A percentile compares a stretch with the other conserved stretches of the same genome.
phyloP scores from a whole-genome alignment of 2,329 filamentous ascomycete genomes.

The Epichloe elymi region DNA sequence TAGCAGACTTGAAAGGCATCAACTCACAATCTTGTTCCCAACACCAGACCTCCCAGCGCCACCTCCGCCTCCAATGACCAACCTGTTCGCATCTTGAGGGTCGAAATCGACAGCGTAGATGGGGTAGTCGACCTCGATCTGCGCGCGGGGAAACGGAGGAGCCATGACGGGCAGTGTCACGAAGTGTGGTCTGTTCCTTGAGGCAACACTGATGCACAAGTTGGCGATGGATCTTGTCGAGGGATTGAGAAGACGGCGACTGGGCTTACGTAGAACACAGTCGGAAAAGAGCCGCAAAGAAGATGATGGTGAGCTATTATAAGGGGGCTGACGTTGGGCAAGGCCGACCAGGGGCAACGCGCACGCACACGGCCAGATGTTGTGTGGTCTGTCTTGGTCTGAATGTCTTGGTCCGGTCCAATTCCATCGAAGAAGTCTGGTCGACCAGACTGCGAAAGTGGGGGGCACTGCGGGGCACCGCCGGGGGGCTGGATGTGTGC shows the following conservation, averaged over 20 bases:
- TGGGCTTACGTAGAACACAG: background rate
- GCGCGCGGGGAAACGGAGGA: slow-evolving; percentile 35
- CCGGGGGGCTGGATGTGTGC: too few relatives aligned
- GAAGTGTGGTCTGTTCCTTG: background rate
- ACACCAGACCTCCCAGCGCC: slow-evolving; percentile 72
- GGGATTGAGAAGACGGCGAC: background rate
- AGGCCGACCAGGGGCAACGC: too few relatives aligned
- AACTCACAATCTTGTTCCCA: slow-evolving; percentile 69
- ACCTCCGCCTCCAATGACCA: slow-evolving; percentile 79
- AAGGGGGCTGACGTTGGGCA: too few relatives aligned
- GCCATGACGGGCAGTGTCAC: slow-evolving; percentile 21
- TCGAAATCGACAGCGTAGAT: slow-evolving; percentile 84
- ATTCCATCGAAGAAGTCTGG: too few relatives aligned
- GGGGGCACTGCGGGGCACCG: too few relatives aligned
- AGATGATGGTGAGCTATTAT: background rate
- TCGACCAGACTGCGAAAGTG: too few relatives aligned
- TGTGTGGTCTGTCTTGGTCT: too few relatives aligned
- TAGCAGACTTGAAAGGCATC: background rate
- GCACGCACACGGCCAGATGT: too few relatives aligned
- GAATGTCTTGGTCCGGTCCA: too few relatives aligned
- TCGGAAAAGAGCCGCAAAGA: background rate
- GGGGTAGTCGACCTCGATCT: slow-evolving; percentile 63
- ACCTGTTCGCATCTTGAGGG: slow-evolving; percentile 58
- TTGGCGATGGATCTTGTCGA: background rate
- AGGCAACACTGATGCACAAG: background rate